These are phyloP conservation scores for Cylindrodendrum hubeiense DNA, from an alignment of 2,329 filamentous ascomycete genomes.

Conservation along the genomic window DNA sequence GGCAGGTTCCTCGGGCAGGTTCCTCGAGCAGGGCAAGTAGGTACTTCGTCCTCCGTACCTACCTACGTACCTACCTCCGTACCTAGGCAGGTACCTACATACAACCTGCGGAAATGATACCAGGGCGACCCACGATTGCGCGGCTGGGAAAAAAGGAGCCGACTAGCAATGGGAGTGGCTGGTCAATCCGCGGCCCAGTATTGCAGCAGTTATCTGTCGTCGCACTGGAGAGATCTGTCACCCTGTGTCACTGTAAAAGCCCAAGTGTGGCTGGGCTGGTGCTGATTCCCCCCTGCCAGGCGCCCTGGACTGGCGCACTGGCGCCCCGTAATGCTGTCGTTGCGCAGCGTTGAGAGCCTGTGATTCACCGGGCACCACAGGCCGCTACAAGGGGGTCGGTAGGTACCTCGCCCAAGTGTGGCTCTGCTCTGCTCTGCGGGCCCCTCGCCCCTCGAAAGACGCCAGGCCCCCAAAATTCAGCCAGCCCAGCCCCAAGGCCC, in stretches of 20 bases:
- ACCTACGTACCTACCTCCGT: background rate
- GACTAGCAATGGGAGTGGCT: slow-evolving; percentile 15
- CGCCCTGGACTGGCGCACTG: background rate
- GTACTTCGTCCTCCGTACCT: background rate
- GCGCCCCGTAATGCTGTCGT: background rate
- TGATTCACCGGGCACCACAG: background rate
- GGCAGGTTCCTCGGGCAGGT: no score
- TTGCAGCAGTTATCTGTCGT: no score
- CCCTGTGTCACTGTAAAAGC: background rate
- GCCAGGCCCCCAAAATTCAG: slow-evolving; percentile 41
- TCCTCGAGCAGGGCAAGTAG: background rate
- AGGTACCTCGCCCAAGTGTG: slow-evolving; percentile 5
- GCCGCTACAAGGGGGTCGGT: background rate
- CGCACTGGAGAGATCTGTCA: background rate
- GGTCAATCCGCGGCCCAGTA: slow-evolving; percentile 6
- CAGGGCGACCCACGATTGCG: slow-evolving; percentile 34
- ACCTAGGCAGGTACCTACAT: no score
- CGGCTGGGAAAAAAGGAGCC: slow-evolving; percentile 23
- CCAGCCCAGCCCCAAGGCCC: slow-evolving; percentile 32
- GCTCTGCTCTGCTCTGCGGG: background rate
- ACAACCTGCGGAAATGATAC: slow-evolving; percentile 14
- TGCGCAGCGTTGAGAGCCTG: background rate
- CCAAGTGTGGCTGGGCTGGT: slow-evolving; percentile 1
- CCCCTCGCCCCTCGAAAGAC: slow-evolving; percentile 22
- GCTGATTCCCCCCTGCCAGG: background rate